Evolutionary conservation across 2,329 filamentous ascomycete species (phyloP), one percentile per base, ranked within the genome.

Genomic region (Aspergillus fumigatiaffinis): DNA sequence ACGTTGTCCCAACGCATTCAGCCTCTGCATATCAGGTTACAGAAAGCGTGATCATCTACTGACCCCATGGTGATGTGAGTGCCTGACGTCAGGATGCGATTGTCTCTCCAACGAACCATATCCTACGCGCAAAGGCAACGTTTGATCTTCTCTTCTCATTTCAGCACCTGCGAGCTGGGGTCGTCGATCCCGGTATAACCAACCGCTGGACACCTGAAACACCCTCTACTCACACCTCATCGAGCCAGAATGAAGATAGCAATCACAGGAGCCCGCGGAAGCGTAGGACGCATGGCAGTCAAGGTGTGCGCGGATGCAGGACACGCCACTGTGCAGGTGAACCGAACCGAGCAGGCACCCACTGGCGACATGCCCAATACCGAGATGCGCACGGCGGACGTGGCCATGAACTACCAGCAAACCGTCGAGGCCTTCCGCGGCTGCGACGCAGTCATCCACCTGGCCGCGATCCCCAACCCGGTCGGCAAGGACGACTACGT

Each of bases 401-500:
- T 64, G 5, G 70, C 71, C 2, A 62, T 60, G 6, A 65, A 71
- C 59, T 76, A 74, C 60, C 65, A 70, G 10, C 69, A 61, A 10
- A 70, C 66, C 0, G 29, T 71, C 5, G 55, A 65, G 10, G 68
- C 72, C 8, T 73, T 75, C 61, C 56, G 65, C 32, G 71, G 71
- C 50, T 73, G 71, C 60, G 73, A 75, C 46, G 73, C 72, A 8
- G 52, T 76, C 23, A 74, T 76, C 48, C 73, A 76, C 52, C 70
- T 76, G 1, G 73, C 73, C 2, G 71, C 73, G 3, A 70, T 75
- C 26, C 73, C 73, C 2, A 66, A 75, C 55, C 72, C 73, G 3
- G 62, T 73, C 1, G 67, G 65, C 42, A 73, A 70, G 28, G 54
- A 62, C 1, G 70, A 76, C 53, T 63, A 60, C 50, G 42, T 63